Evolutionary conservation across 768 basidiomycete genomes (phyloP).

Genomic region (Pleurotus pulmonarius): DNA sequence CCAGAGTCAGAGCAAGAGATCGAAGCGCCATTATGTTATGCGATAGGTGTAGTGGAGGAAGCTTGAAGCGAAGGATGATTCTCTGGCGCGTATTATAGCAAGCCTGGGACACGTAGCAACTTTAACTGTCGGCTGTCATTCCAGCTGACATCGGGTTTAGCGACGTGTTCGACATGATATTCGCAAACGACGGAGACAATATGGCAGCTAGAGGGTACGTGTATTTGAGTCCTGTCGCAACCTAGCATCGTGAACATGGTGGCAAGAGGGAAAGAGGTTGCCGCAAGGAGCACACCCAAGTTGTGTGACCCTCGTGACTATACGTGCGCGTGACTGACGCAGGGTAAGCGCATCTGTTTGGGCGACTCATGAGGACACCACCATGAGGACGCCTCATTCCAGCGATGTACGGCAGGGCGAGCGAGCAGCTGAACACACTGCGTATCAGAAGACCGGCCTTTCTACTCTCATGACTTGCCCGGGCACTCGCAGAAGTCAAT

Average conservation of each 20-base stretch:
- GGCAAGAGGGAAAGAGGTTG: too few species aligned
- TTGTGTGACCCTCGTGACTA: too few species aligned
- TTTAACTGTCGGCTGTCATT: not conserved
- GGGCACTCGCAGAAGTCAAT: not conserved
- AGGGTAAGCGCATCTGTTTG: too few species aligned
- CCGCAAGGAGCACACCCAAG: too few species aligned
- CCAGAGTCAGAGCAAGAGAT: not conserved
- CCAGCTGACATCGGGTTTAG: not conserved
- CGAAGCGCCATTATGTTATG: conserved; percentile 5
- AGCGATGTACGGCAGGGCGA: not conserved
- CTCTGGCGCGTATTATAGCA: not conserved
- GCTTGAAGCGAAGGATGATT: not conserved
- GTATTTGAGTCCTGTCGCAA: too few species aligned
- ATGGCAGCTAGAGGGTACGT: not conserved
- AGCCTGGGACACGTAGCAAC: not conserved
- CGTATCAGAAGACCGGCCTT: not conserved
- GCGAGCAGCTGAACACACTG: not conserved
- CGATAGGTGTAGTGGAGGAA: conserved; percentile 12
- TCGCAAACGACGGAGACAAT: not conserved
- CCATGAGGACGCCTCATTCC: not conserved
- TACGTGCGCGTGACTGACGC: too few species aligned
- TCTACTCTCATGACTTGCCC: not conserved
- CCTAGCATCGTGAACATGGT: too few species aligned
- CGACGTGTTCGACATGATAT: conserved; percentile 3
- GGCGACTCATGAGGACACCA: too few species aligned